Evolutionary conservation across 345 rosid species (phyloP), one percentile per base, ranked within the genome.

Genomic region (Lepidium africanum): DNA sequence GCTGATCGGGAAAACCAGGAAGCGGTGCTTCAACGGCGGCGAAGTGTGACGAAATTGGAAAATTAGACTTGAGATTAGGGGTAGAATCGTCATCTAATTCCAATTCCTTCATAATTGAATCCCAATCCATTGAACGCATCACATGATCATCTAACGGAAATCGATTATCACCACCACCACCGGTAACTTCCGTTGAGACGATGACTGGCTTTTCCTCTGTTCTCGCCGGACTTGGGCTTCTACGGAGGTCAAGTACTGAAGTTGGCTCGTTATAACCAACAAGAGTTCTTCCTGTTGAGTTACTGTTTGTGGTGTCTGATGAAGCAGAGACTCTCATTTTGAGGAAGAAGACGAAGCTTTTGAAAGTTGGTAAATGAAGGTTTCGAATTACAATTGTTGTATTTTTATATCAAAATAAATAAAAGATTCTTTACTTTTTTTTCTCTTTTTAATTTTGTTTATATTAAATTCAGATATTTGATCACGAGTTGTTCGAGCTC

Each of bases 101-200:
- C 43, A 87, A 59, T 16, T 92, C 96, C 53, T 73, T 79, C 90
- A 92, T 86, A 78, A 87, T 80, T 25, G 88, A 81, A 65, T 89
- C 98, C 96, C 91, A 92, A 50, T 89, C 96, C 81, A 89, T 77
- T 70, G 76, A 72, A 42, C 86, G 94, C 19, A 86, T 74, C 14
- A 76, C 80, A 59, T 85, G 83, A 47, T 89, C 96, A 1, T 70
- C 75, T 41, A 61, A 9, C 1, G 74, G 67, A 41, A 70, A 70
- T 1, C 50, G 74, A 56, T 57, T 56, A 37, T 64, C 58, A 32
- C 12, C 25, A 21, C 23, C 23, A 17, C n/a, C 61, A 41, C 52
- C 51, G 42, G 55, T 11, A 12, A n/a, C 27, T 5, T 59, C 60
- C 10, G 39, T 15, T 10, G 38, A 15, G 14, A 54, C 4, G 16